Conservation (phyloP, 139 green algal species). For the Gonium pectorale region DNA sequence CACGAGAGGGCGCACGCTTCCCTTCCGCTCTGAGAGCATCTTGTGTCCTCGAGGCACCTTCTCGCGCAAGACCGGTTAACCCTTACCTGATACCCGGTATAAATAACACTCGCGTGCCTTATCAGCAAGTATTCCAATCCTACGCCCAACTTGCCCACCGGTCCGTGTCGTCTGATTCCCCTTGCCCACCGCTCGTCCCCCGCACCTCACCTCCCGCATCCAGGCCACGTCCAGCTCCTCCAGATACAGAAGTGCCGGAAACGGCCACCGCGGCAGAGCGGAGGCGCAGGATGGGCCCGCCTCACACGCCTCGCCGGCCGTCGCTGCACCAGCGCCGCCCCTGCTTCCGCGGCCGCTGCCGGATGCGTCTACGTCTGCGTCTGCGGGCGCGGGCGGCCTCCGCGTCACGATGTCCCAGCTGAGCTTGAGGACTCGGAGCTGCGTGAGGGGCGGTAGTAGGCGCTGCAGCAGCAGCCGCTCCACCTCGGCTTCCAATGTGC, state of each 20-base stretch:
- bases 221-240: constrained; percentile 22
- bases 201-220: constrained; percentile 33
- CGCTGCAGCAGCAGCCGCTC: constrained; percentile 19
- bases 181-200: too few relatives aligned
- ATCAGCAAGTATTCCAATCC: too few relatives aligned
- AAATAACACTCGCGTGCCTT: too few relatives aligned
- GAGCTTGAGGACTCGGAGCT: constrained; percentile 13
- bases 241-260: constrained; percentile 1
- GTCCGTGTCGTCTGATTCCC: too few relatives aligned
- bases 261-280: background rate
- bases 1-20: too few relatives aligned
- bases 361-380: background rate
- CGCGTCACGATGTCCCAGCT: constrained; percentile 36
- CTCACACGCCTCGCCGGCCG: too few relatives aligned
- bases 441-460: constrained; percentile 22
- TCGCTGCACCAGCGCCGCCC: background rate
- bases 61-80: too few relatives aligned
- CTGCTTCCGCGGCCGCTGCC: background rate
- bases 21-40: too few relatives aligned
- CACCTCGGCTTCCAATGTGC: background rate
- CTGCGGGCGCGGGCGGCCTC: background rate
- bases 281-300: too few relatives aligned
- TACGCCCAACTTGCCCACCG: too few relatives aligned
- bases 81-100: too few relatives aligned
- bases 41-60: too few relatives aligned